Percentiles rank a stretch among this genome's conserved stretches.
Evolutionary conservation across 78 protist species (phyloP).

Genomic region (Dictyostelium firmibasis): DNA sequence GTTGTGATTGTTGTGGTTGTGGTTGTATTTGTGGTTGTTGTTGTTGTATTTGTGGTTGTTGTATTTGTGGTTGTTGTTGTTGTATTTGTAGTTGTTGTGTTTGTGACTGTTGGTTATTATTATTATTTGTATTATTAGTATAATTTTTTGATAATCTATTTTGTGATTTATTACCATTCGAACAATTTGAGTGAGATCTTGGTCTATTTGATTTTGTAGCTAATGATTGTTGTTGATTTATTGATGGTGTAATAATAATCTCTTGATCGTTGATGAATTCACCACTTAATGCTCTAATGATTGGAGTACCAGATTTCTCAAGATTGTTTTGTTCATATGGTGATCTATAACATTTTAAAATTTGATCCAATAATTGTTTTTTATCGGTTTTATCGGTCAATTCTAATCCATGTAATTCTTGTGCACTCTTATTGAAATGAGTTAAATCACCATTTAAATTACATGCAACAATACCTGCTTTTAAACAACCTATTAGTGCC

Average conservation of each 20-base stretch:
- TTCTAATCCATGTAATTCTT: constrained; percentile 37
- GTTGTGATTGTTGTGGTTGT: not conserved
- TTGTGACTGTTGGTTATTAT: not conserved
- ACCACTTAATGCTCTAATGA: constrained; percentile 15
- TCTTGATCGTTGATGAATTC: constrained; percentile 31
- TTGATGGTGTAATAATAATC: not conserved
- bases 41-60: not conserved
- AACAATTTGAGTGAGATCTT: not conserved
- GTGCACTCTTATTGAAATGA: constrained; percentile 51
- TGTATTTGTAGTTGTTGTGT: not conserved
- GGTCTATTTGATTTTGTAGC: not conserved
- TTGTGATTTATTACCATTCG: not conserved
- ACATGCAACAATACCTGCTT: constrained; percentile 53
- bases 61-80: not conserved
- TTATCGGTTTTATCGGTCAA: not conserved
- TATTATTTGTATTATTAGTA: not conserved
- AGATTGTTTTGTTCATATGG: not conserved
- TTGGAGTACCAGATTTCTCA: constrained; percentile 5
- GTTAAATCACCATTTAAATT: constrained; percentile 52
- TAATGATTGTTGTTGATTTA: not conserved
- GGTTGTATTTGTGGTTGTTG: not conserved
- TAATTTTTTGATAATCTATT: not conserved
- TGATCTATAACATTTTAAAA: not conserved
- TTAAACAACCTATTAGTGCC: constrained; percentile 46
- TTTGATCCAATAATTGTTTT: not conserved